Percentiles rank a stretch among this genome's conserved stretches.
Conservation (phyloP, 768 basidiomycete species). For the Collybia sordida region DNA sequence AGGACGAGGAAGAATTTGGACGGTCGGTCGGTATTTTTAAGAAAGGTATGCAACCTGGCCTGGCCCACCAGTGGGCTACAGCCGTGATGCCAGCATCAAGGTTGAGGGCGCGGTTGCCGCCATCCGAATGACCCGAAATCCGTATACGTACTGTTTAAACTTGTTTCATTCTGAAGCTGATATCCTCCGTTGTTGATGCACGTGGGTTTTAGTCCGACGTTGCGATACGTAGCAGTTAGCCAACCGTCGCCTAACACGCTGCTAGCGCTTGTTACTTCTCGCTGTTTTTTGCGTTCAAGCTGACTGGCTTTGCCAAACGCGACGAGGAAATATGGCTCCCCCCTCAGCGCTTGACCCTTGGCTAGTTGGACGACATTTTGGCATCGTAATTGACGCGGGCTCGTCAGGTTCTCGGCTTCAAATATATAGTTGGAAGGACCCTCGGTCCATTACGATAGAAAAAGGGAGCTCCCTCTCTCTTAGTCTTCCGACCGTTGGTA, state of each 20-base stretch:
- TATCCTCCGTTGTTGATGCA: too few species aligned
- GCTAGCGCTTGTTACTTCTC: background rate
- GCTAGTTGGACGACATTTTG: slow-evolving; percentile 81
- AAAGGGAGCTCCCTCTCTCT: slow-evolving; percentile 52
- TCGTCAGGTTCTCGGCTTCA: slow-evolving; percentile 95
- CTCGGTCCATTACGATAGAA: slow-evolving; percentile 50
- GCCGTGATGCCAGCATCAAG: too few species aligned
- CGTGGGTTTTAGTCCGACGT: too few species aligned
- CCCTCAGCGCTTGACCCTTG: slow-evolving; percentile 70
- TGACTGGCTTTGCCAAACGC: background rate
- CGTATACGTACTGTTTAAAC: too few species aligned
- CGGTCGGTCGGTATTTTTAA: too few species aligned
- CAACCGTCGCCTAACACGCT: background rate
- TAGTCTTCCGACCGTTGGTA: slow-evolving; percentile 83
- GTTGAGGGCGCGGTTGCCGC: too few species aligned
- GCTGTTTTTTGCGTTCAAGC: background rate
- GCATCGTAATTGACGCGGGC: slow-evolving; percentile 97
- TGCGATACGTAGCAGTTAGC: background rate
- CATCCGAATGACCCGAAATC: too few species aligned
- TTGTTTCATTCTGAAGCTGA: too few species aligned
- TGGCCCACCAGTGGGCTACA: too few species aligned
- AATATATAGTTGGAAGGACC: slow-evolving; percentile 96
- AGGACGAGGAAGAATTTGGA: too few species aligned
- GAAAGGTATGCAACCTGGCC: too few species aligned
- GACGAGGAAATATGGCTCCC: slow-evolving; percentile 59